Evolutionary conservation across 257 asterid genomes (phyloP), one percentile per base, ranked within the genome.

Genomic region (Capsicum baccatum): DNA sequence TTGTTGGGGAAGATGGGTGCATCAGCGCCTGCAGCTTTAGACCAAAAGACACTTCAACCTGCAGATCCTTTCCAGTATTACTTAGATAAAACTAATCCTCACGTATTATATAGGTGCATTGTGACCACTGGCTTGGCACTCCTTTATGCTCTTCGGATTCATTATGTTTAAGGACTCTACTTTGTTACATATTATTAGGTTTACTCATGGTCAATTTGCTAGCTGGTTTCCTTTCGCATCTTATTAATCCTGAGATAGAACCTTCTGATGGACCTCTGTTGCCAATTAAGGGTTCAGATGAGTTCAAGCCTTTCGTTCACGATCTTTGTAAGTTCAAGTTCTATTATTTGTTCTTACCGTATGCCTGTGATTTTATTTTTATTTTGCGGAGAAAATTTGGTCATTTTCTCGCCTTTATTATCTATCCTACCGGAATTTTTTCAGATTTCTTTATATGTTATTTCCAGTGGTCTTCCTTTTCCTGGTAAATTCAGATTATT

Each of bases 201-300:
- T 92, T 95, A 88, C 93, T 93, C 84, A 81, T 95, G 85, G 92
- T 95, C 85, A 93, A 95, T 89, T 85, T 95, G 90, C 91, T 95
- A 60, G 93, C 93, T 73, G 98, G 98, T 83, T 95, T 95, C 87
- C 87, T 95, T 87, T 93, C 98, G 3, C 98, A 98, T 64, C 98
- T 93, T 79, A 98, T 93, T 87, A 98, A 95, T 83, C 97, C 98
- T 2, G 97, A 93, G 89, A 15, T 95, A 83, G 98, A 95, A 71
- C 90, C 85, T 35, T 86, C 90, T 8, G 98, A 93, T 87, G 98
- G 98, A 15, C 97, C 98, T 33, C 15, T 89, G 85, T 89, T 95
- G 62, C 99, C 99, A 13, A 95, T 97, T 7, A 95, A 93, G 90
- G 99, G 99, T 84, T 95, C 99, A 9, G 99, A 95, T 82, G 99